phyloP scores from a whole-genome alignment of 768 basidiomycete genomes.

The Tulasnella sp. region DNA sequence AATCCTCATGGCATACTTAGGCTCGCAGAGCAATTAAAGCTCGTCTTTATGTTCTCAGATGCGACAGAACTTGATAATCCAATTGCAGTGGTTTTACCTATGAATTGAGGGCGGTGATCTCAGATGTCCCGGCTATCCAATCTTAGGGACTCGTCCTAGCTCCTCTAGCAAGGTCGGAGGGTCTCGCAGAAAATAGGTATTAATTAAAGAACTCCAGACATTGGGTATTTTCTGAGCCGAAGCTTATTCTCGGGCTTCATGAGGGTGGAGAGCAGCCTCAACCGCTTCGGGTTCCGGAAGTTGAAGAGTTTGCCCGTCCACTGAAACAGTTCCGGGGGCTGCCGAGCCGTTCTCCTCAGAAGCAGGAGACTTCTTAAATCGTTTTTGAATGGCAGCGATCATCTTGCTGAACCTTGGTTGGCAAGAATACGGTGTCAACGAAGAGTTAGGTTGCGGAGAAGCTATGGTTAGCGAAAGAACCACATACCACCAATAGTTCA shows the following conservation, averaged over 20 bases:
- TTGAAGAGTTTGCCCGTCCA: neutral
- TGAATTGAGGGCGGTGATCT: neutral
- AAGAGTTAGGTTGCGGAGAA: neutral
- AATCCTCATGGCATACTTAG: too few relatives aligned
- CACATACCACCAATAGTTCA: slow-evolving; percentile 75
- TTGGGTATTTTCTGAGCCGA: neutral
- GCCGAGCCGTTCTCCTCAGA: neutral
- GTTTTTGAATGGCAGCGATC: slow-evolving; percentile 59
- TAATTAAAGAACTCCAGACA: neutral
- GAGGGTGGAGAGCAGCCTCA: neutral
- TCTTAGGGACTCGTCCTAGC: neutral
- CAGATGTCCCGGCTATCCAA: neutral
- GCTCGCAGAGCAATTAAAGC: neutral
- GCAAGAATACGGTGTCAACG: neutral
- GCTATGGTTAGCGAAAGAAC: neutral
- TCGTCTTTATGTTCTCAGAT: neutral
- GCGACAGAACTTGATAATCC: neutral
- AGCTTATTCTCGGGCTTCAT: neutral
- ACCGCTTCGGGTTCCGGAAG: slow-evolving; percentile 3
- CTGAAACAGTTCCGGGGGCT: neutral
- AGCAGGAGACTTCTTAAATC: slow-evolving; percentile 43
- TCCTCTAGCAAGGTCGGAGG: neutral
- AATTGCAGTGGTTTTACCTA: neutral
- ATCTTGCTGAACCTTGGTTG: slow-evolving; percentile 66
- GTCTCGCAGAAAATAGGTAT: neutral